Percentiles rank a stretch among this genome's conserved stretches.
phyloP scores from a whole-genome alignment of 2,329 filamentous ascomycete genomes.

The Penicillium sp. region DNA sequence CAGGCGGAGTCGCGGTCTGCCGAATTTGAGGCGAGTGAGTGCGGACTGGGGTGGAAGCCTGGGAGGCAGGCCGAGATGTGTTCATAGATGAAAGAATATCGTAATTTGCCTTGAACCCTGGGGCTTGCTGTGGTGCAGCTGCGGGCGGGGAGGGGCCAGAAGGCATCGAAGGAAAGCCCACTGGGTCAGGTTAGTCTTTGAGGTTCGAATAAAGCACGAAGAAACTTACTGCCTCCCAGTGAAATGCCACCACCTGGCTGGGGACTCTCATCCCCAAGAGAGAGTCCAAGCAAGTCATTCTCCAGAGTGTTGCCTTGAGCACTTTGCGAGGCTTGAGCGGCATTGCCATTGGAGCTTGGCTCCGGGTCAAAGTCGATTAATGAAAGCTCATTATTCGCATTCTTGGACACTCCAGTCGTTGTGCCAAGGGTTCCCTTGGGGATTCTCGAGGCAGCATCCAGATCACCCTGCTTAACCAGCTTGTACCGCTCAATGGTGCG shows the following conservation, averaged over 20 bases:
- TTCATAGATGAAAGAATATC: conserved; percentile 59
- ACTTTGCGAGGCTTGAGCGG: conserved; percentile 36
- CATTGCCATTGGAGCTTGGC: conserved; percentile 47
- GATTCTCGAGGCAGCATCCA: conserved; percentile 79
- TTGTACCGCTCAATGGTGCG: conserved; percentile 94
- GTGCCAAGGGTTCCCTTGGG: conserved; percentile 76
- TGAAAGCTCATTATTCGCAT: conserved; percentile 76
- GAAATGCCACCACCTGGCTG: conserved; percentile 80
- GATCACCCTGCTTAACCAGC: conserved; percentile 90
- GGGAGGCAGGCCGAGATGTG: conserved; percentile 49
- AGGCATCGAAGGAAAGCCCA: conserved; percentile 41
- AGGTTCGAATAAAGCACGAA: neutral
- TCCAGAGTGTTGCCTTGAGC: conserved; percentile 68
- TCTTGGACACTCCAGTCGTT: conserved; percentile 64
- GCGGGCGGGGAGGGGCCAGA: conserved; percentile 22
- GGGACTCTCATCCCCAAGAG: conserved; percentile 70
- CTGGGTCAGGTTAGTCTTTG: conserved; percentile 1
- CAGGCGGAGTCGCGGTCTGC: conserved; percentile 36
- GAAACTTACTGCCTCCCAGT: conserved; percentile 67
- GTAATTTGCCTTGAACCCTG: conserved; percentile 54
- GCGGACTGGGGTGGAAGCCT: conserved; percentile 52
- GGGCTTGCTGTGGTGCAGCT: conserved; percentile 40
- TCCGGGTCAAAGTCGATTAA: conserved; percentile 84
- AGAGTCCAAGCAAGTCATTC: conserved; percentile 87
- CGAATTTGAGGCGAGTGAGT: conserved; percentile 34